phyloP scores from a whole-genome alignment of 2,329 filamentous ascomycete species.

The Colletotrichum tropicale region DNA sequence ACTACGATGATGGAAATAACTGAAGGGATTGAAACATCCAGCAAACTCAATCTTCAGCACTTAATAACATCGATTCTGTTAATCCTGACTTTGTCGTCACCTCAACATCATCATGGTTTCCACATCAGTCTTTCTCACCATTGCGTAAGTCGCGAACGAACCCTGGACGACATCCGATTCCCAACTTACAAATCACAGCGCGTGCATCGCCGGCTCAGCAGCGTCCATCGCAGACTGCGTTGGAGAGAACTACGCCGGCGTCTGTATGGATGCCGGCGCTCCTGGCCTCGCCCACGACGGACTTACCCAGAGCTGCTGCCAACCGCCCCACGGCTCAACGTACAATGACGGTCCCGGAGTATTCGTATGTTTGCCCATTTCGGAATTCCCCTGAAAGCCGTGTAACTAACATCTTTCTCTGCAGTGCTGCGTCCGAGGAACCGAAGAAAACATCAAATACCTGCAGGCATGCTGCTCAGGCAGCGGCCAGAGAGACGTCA shows the following conservation, averaged over 20 bases:
- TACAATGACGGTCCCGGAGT: background rate
- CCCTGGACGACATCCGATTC: no score
- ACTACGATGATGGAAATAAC: background rate
- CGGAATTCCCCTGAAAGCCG: fast-evolving
- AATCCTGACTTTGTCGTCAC: background rate
- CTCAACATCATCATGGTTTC: background rate
- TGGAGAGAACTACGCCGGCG: background rate
- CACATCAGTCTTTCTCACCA: fast-evolving
- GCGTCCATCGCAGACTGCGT: background rate
- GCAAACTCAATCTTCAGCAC: background rate
- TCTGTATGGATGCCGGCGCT: background rate
- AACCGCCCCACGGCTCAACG: background rate
- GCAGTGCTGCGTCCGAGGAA: background rate
- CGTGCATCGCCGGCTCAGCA: background rate
- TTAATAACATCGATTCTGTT: background rate
- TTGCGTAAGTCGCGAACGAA: background rate
- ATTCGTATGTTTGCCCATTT: fast-evolving
- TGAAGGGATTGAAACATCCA: fast-evolving
- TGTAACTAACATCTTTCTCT: background rate
- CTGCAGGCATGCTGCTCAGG: background rate
- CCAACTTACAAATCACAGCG: fast-evolving
- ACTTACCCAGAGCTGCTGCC: background rate
- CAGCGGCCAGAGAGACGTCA: background rate
- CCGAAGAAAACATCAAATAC: background rate
- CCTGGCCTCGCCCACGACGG: background rate